Evolutionary conservation across 2,329 filamentous ascomycete genomes (phyloP).

Genomic region (Cadophora sp.): DNA sequence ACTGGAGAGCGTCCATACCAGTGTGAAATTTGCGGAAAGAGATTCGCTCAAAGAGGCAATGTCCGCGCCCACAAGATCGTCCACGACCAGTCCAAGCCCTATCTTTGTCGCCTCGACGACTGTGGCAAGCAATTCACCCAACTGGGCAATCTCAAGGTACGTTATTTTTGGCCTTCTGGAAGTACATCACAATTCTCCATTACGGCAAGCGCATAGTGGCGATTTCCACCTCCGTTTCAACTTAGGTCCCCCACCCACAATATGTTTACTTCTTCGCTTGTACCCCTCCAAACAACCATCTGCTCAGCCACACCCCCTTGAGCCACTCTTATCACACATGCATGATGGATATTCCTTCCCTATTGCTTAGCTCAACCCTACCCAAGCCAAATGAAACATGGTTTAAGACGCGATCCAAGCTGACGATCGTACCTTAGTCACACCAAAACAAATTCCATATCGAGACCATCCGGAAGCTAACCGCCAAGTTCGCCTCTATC

Average conservation of each 20-base stretch:
- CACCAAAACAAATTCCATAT: constrained; percentile 96
- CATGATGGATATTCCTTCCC: neutral
- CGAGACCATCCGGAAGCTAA: constrained; percentile 73
- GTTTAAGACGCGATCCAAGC: constrained; percentile 7
- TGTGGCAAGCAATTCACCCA: constrained; percentile 91
- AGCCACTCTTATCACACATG: neutral
- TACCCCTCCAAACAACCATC: constrained; percentile 10
- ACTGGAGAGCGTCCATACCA: constrained; percentile 85
- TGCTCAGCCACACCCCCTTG: constrained; percentile 22
- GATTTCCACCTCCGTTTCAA: constrained; percentile 31
- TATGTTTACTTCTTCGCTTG: constrained; percentile 23
- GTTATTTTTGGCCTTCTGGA: neutral
- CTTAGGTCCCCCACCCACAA: constrained; percentile 14
- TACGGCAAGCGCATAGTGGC: constrained; percentile 5
- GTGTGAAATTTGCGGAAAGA: constrained; percentile 81
- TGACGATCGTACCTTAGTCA: constrained; percentile 56
- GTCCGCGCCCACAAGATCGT: constrained; percentile 84
- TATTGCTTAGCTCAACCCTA: neutral
- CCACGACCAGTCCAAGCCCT: constrained; percentile 79
- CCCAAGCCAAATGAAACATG: neutral
- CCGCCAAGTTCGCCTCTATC: constrained; percentile 71
- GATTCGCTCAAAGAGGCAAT: constrained; percentile 86
- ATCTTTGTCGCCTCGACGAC: constrained; percentile 79
- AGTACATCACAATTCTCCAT: neutral
- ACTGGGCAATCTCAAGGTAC: constrained; percentile 88